phyloP scores from a whole-genome alignment of 2,329 filamentous ascomycete species.

The Dactylellina drechsleri region DNA sequence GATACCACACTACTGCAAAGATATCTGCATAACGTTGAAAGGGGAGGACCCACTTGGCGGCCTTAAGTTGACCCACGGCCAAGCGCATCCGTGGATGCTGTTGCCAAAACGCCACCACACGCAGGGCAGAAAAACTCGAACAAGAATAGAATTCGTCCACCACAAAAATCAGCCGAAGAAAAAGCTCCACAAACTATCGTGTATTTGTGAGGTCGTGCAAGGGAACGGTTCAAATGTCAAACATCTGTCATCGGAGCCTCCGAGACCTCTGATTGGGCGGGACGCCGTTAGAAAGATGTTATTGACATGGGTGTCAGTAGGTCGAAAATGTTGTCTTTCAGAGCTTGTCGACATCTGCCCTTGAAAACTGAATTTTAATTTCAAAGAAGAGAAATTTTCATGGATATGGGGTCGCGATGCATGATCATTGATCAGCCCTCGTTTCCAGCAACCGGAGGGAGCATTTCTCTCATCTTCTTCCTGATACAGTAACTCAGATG shows the following conservation, averaged over 20 bases:
- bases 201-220: slow-evolving; percentile 7
- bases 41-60: slow-evolving; percentile 1
- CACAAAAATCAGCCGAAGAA: background rate
- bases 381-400: background rate
- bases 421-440: slow-evolving; percentile 7
- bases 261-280: slow-evolving; percentile 27
- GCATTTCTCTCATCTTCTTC: slow-evolving; percentile 34
- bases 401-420: background rate
- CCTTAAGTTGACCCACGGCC: background rate
- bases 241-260: slow-evolving; percentile 27
- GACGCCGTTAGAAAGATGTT: slow-evolving; percentile 9
- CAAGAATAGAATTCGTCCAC: slow-evolving; percentile 2
- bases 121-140: slow-evolving; percentile 20
- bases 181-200: slow-evolving; percentile 37
- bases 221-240: slow-evolving; percentile 21
- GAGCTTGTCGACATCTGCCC: background rate
- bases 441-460: slow-evolving; percentile 21
- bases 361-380: slow-evolving; percentile 3
- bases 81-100: background rate
- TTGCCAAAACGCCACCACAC: slow-evolving; percentile 25
- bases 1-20: background rate
- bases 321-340: background rate
- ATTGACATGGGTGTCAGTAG: slow-evolving; percentile 18
- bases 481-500: slow-evolving; percentile 25
- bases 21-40: slow-evolving; percentile 27